Evolutionary conservation across 1,284 basidiomycete genomes (phyloP).

Genomic region (Ganoderma boninense): DNA sequence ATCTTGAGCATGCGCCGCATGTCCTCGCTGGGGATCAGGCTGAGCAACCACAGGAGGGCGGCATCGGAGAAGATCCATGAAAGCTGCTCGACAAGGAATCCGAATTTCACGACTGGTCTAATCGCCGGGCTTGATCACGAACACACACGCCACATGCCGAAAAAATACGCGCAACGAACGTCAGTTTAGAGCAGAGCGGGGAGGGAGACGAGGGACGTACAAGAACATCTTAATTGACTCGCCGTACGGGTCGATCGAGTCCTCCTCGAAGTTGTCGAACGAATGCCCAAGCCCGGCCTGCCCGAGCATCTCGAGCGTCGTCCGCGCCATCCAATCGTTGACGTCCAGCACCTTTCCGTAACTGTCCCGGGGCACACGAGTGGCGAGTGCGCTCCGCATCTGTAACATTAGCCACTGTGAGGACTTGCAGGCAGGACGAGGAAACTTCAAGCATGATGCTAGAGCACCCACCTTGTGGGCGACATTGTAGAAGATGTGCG

Average conservation of each 20-base stretch:
- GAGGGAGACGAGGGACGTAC: slow-evolving; percentile 25
- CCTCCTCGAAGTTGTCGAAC: slow-evolving; percentile 41
- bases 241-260: slow-evolving; percentile 35
- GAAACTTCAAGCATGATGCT: background rate
- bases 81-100: background rate
- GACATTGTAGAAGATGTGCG: slow-evolving; percentile 23
- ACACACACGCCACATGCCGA: background rate
- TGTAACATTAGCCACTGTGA: background rate
- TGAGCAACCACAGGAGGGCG: slow-evolving; percentile 17
- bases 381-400: slow-evolving; percentile 32
- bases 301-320: slow-evolving; percentile 47
- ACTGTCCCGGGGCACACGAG: slow-evolving; percentile 14
- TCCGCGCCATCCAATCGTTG: slow-evolving; percentile 43
- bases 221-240: slow-evolving; percentile 42
- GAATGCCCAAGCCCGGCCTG: slow-evolving; percentile 47
- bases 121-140: background rate
- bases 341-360: slow-evolving; percentile 38
- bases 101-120: background rate
- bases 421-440: too few species aligned
- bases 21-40: slow-evolving; percentile 1
- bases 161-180: too few species aligned
- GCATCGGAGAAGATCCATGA: slow-evolving; percentile 19
- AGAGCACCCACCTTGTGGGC: slow-evolving; percentile 11
- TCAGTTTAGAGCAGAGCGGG: too few species aligned
- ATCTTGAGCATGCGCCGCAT: slow-evolving; percentile 30